phyloP scores from a whole-genome alignment of 768 basidiomycete genomes.

The Naganishia antarctica region DNA sequence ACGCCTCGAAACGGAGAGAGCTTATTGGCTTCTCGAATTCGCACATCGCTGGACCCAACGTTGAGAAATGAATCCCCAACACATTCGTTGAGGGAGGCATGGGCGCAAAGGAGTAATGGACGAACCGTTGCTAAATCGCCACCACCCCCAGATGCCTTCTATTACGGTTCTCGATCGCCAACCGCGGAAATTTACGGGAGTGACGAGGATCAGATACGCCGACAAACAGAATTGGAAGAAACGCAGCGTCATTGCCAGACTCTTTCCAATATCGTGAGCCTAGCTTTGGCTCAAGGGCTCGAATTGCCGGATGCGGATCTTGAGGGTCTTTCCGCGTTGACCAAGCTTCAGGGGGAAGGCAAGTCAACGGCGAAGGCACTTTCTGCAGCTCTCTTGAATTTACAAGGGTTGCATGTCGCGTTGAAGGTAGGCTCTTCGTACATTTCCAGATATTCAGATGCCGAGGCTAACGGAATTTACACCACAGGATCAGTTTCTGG shows the following conservation, averaged over 20 bases:
- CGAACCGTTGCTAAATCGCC: conserved; percentile 26
- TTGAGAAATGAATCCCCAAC: background rate
- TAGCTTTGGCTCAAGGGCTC: conserved; percentile 53
- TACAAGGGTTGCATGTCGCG: conserved; percentile 82
- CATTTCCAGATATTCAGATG: background rate
- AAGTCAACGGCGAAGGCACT: conserved; percentile 55
- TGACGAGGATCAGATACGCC: conserved; percentile 10
- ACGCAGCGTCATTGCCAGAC: conserved; percentile 53
- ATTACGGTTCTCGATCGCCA: conserved; percentile 50
- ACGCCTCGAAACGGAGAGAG: conserved; percentile 49
- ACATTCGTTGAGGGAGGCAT: conserved; percentile 32
- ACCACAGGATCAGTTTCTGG: background rate
- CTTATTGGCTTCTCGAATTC: conserved; percentile 12
- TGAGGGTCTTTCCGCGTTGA: conserved; percentile 38
- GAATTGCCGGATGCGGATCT: conserved; percentile 59
- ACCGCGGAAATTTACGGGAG: conserved; percentile 26
- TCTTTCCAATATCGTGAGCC: background rate
- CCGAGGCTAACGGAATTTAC: background rate
- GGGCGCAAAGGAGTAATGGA: conserved; percentile 34
- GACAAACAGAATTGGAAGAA: conserved; percentile 64
- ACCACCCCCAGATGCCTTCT: conserved; percentile 63
- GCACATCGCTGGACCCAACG: conserved; percentile 9
- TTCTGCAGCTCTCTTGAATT: conserved; percentile 47
- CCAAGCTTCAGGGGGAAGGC: conserved; percentile 54
- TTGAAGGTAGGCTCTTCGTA: conserved; percentile 63